A percentile compares a stretch with the other conserved stretches of the same genome.
These are phyloP conservation scores for Pneumocystis canis DNA, from an alignment of 1,139 yeast genomes.

Conservation along the genomic window DNA sequence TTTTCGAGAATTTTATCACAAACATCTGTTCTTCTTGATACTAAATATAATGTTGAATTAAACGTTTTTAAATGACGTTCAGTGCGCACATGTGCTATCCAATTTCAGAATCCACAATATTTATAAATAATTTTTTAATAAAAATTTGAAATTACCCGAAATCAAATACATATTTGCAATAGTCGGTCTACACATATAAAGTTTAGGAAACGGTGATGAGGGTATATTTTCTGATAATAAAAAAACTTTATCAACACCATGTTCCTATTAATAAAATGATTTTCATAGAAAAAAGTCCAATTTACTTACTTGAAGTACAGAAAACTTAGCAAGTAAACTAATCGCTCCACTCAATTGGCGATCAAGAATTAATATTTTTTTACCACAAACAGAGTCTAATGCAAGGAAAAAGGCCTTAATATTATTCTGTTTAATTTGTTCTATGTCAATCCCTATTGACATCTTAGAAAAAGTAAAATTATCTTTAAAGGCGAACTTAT, in stretches of 20 bases:
- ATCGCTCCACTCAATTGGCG: slow-evolving; percentile 39
- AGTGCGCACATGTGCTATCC: slow-evolving; percentile 18
- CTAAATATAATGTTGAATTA: slow-evolving; percentile 20
- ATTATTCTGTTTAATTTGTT: not conserved
- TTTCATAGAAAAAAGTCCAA: not conserved
- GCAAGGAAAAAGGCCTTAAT: not conserved
- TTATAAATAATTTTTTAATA: slow-evolving; percentile 17
- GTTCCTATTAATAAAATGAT: slow-evolving; percentile 26
- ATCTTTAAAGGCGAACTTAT: not conserved
- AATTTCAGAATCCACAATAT: slow-evolving; percentile 17
- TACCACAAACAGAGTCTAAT: slow-evolving; percentile 17
- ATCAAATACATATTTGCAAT: slow-evolving; percentile 5
- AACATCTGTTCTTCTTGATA: slow-evolving; percentile 25
- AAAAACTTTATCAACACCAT: slow-evolving; percentile 44
- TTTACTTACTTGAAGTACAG: slow-evolving; percentile 18
- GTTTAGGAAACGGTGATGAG: not conserved
- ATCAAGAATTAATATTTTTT: slow-evolving; percentile 39
- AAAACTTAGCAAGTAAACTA: slow-evolving; percentile 48
- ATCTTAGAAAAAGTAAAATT: too few relatives aligned
- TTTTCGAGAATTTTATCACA: slow-evolving; percentile 23
- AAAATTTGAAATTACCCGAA: slow-evolving; percentile 9
- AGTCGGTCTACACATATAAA: not conserved
- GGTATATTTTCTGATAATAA: slow-evolving; percentile 34
- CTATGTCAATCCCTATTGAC: not conserved
- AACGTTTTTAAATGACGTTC: slow-evolving; percentile 13